Evolutionary conservation across 2,329 filamentous ascomycete species (phyloP), one percentile per base, ranked within the genome.

Genomic region (Diaporthe vexans): DNA sequence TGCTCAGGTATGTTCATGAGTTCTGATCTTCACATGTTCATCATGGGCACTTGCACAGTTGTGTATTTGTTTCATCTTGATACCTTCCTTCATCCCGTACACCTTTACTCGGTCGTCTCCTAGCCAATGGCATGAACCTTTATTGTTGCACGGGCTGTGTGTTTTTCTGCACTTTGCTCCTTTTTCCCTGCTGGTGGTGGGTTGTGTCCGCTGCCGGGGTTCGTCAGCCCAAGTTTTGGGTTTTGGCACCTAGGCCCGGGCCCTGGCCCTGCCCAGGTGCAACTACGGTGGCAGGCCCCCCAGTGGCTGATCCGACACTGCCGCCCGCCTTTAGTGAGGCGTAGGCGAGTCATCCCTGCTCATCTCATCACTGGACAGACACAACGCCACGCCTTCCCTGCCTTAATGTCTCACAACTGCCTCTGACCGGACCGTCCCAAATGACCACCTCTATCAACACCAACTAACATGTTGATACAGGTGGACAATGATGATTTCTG

Each of bases 401-500:
- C 46, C 35, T 29, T 35, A n/a, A 63, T 72, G 74, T 71, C 74
- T 74, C 74, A 72, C 35, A 74, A 74, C 46, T 69, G 68, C 72
- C 70, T 59, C 68, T 72, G 68, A 57, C 58, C 72, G 33, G 63
- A 54, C 63, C 48, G 63, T 40, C 63, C 48, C 63, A 54, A 40
- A 54, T 52, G 46, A 54, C 48, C 46, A 54, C 57, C 56, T 58
- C 65, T 57, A 67, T 76, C 37, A 52, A 54, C 73, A 29, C n/a
- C 19, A 48, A 46, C 72, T 76, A 58, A 76, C 72, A 70, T 63
- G 68, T 74, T 56, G 75, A 75, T 76, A 75, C 81, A 89, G 87
- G 86, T 90, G 78, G 93, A 98, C 76, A 97, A 97, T 83, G 94
- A 97, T 82, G 96, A 98, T 82, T 93, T 93, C 81, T 99, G 96